Base-by-base conservation (phyloP, 805 yeast species). In the Lipomyces japonicus region DNA sequence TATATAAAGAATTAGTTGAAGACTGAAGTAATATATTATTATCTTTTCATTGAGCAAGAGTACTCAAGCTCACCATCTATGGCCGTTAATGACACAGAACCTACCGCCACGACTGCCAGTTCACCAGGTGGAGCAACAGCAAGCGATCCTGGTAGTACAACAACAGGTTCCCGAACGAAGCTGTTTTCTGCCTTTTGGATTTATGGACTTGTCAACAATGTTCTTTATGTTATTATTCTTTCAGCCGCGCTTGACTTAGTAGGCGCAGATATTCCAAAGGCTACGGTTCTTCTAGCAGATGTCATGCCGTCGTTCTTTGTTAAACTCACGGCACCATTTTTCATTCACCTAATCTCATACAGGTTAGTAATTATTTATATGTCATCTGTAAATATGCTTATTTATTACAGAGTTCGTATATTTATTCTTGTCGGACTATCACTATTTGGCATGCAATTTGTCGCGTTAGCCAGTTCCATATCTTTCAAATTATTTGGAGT, bases 201-300 rank as follows among this genome's bases (percentile, higher is more conserved):
- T 3, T 87, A 90, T 66, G 98, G 97, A 0, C 75, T 91, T 9
- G 71, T 89, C 32, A 91, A 91, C 68, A 91, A 91, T 65, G 83
- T 91, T 9, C 76, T 91, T 0, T 91, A 90, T 68, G 97, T 91
- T 28, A 91, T 91, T 14, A 90, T 91, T 35, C 71, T 91, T 12
- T 81, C 95, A 0, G 95, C 97, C 0, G 97, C 97, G 1, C 79
- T 87, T 28, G 98, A 91, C 64, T 71, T 91, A 12, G 96, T 90
- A 1, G 96, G 96, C 0, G 78, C 87, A 0, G 60, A 73, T 4
- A 77, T 84, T 0, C 97, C 98, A 7, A 91, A 91, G 66, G 90
- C 95, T 1, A 69, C 82, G 1, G 95, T 91, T 3, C 70, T 91
- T 4, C 69, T 91, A 51, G 91, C 95, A 0, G 96, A 91, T 65